Evolutionary conservation across 306 rosid genomes (phyloP).

Genomic region (Fragaria vesca): DNA sequence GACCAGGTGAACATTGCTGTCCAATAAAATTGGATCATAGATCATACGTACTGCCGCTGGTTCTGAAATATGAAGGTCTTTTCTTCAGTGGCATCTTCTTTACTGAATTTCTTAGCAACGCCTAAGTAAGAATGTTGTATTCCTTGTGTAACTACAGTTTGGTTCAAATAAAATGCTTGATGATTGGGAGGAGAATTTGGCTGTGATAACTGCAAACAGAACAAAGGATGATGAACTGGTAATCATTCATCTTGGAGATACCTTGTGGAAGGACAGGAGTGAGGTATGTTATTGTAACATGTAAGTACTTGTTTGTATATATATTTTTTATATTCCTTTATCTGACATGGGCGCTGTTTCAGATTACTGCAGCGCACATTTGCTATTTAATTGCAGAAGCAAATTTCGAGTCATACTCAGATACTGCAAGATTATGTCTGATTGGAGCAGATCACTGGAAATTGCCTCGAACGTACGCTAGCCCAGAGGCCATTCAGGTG

Average conservation of each 20-base stretch:
- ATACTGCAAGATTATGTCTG: constrained; percentile 82
- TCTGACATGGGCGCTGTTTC: constrained; percentile 37
- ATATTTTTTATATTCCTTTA: constrained; percentile 13
- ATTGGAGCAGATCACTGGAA: constrained; percentile 97
- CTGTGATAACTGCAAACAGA: constrained; percentile 88
- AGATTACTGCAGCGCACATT: constrained; percentile 93
- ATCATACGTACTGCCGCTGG: background rate
- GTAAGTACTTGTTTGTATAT: constrained; percentile 9
- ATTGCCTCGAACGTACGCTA: constrained; percentile 84
- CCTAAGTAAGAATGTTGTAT: constrained; percentile 20
- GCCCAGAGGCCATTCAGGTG: constrained; percentile 98
- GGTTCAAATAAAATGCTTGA: constrained; percentile 73
- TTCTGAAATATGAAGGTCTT: constrained; percentile 18
- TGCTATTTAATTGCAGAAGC: constrained; percentile 96
- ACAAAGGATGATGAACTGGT: constrained; percentile 94
- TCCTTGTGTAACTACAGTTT: constrained; percentile 41
- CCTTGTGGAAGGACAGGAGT: constrained; percentile 87
- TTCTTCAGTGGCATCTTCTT: background rate
- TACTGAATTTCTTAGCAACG: constrained; percentile 7
- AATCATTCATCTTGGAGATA: constrained; percentile 84
- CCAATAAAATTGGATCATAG: no score
- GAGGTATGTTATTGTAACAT: constrained; percentile 50
- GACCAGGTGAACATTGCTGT: no score
- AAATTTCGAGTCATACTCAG: constrained; percentile 78
- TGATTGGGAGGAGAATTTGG: constrained; percentile 90